Percentiles rank a stretch among this genome's conserved stretches.
Conservation (phyloP, 2,329 filamentous ascomycete species). For the Uncinocarpus reesii region DNA sequence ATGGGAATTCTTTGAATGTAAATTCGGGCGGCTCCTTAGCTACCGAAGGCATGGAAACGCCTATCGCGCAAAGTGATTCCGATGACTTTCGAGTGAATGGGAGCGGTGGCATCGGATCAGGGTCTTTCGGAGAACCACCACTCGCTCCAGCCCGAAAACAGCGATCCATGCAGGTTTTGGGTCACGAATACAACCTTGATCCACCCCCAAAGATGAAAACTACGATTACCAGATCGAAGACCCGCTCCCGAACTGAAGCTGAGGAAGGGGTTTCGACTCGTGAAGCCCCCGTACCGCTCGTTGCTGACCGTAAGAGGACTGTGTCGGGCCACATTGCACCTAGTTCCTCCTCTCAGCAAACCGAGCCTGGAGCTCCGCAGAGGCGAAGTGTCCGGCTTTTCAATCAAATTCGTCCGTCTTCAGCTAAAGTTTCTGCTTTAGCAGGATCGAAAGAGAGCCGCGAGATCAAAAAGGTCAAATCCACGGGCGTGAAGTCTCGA, state of each 20-base stretch:
- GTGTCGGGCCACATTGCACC: constrained; percentile 67
- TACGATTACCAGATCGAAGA: constrained; percentile 34
- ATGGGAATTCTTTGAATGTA: constrained; percentile 38
- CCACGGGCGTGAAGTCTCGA: constrained; percentile 59
- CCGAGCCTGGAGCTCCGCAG: constrained; percentile 54
- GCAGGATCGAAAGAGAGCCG: constrained; percentile 52
- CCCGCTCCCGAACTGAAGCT: constrained; percentile 31
- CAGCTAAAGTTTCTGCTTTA: constrained; percentile 51
- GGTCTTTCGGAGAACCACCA: constrained; percentile 34
- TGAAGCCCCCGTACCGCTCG: constrained; percentile 24
- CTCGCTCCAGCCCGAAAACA: constrained; percentile 41
- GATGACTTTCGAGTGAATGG: constrained; percentile 32
- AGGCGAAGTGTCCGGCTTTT: constrained; percentile 65
- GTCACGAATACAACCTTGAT: constrained; percentile 44
- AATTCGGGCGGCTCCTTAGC: constrained; percentile 26
- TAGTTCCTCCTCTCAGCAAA: constrained; percentile 42
- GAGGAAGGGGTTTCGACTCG: constrained; percentile 33
- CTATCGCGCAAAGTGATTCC: constrained; percentile 41
- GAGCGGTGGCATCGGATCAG: constrained; percentile 21
- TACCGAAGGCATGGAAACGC: constrained; percentile 54
- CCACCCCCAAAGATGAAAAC: constrained; percentile 57
- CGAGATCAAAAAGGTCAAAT: constrained; percentile 75
- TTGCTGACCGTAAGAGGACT: constrained; percentile 68
- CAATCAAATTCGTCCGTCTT: constrained; percentile 56
- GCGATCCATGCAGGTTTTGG: constrained; percentile 45